Percentiles rank a stretch among this genome's conserved stretches.
phyloP scores from a whole-genome alignment of 352 stramenopile genomes.

The Pythium graminicola region DNA sequence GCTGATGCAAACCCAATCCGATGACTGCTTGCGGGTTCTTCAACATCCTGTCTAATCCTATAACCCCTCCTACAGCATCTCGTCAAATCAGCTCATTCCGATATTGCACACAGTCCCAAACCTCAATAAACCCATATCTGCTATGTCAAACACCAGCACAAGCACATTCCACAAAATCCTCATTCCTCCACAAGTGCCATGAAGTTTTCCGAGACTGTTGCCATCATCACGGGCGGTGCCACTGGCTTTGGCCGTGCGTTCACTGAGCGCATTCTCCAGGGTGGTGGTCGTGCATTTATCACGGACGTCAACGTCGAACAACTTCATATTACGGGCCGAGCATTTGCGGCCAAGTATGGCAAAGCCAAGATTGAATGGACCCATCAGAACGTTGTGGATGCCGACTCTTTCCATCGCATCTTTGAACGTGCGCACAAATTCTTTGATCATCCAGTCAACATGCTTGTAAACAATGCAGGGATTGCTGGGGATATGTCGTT shows the following conservation, averaged over 20 bases:
- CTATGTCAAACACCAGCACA: slow-evolving; percentile 5
- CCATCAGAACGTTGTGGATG: slow-evolving; percentile 66
- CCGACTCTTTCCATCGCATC: slow-evolving; percentile 45
- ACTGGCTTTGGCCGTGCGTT: slow-evolving; percentile 65
- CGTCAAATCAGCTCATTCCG: background rate
- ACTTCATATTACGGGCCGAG: slow-evolving; percentile 51
- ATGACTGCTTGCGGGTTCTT: slow-evolving; percentile 6
- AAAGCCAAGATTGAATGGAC: slow-evolving; percentile 50
- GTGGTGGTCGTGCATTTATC: slow-evolving; percentile 58
- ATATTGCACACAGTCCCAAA: background rate
- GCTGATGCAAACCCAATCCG: background rate
- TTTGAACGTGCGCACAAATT: slow-evolving; percentile 57
- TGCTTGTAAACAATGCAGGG: slow-evolving; percentile 78
- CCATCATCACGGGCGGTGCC: slow-evolving; percentile 65
- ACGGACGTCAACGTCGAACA: slow-evolving; percentile 65
- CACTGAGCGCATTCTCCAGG: slow-evolving; percentile 42
- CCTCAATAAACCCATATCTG: background rate
- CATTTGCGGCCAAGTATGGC: slow-evolving; percentile 45
- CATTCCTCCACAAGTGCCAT: slow-evolving; percentile 24
- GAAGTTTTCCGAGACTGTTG: slow-evolving; percentile 52
- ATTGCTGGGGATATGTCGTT: slow-evolving; percentile 55
- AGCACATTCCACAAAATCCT: background rate
- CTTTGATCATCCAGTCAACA: slow-evolving; percentile 55
- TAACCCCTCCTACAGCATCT: background rate
- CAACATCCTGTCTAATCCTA: background rate